A percentile compares a stretch with the other conserved stretches of the same genome.
phyloP scores from a whole-genome alignment of 305 asterid species.

The Fraxinus latifolia region DNA sequence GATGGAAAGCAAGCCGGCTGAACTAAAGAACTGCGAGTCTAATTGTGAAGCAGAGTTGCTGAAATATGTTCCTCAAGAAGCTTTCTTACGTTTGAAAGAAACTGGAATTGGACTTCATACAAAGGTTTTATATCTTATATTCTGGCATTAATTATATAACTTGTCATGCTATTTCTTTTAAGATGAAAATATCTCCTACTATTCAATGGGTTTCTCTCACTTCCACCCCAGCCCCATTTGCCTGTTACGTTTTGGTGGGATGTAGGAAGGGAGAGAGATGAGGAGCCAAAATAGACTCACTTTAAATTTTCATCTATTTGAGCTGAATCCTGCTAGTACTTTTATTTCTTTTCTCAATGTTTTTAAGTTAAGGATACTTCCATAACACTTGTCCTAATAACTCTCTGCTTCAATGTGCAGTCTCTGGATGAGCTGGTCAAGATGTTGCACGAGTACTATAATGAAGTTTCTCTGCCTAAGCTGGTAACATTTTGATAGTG shows the following conservation, averaged over 20 bases:
- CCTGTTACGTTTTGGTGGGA: background rate
- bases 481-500: slow-evolving; percentile 54
- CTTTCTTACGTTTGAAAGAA: slow-evolving; percentile 70
- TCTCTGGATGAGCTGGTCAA: slow-evolving; percentile 77
- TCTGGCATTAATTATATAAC: background rate
- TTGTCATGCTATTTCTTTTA: slow-evolving; percentile 5
- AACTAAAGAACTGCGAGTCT: slow-evolving; percentile 33
- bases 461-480: slow-evolving; percentile 91
- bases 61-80: slow-evolving; percentile 68
- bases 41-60: slow-evolving; percentile 51
- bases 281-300: slow-evolving; percentile 2
- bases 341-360: background rate
- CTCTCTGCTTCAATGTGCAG: slow-evolving; percentile 50
- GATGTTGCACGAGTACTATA: slow-evolving; percentile 80
- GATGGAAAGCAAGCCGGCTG: slow-evolving; percentile 45
- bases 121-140: slow-evolving; percentile 48
- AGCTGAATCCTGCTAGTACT: slow-evolving; percentile 16
- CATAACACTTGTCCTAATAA: slow-evolving; percentile 1
- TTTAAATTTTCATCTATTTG: slow-evolving; percentile 8
- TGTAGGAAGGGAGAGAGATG: background rate
- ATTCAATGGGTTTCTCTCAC: background rate
- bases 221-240: background rate
- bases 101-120: slow-evolving; percentile 75
- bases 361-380: slow-evolving; percentile 3
- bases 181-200: slow-evolving; percentile 3